These are phyloP conservation scores for Beauveria medogensis DNA, from an alignment of 2,329 filamentous ascomycete genomes.

Conservation along the genomic window DNA sequence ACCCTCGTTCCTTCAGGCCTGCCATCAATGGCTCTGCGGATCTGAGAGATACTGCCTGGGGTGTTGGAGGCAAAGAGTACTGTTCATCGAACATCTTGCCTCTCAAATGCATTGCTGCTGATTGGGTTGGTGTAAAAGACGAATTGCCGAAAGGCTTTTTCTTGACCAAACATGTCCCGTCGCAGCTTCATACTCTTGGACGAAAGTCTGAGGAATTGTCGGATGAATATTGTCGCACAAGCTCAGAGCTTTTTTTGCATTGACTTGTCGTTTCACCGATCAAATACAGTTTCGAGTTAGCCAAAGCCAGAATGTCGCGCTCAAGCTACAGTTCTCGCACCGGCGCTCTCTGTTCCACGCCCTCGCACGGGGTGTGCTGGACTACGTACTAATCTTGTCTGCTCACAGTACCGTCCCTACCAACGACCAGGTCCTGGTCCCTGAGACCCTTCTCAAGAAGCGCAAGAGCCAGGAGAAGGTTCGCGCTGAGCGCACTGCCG, in stretches of 20 bases:
- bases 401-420: conserved; percentile 74
- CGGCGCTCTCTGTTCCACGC: conserved; percentile 65
- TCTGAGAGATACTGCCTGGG: conserved; percentile 16
- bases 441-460: conserved; percentile 99
- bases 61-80: conserved; percentile 38
- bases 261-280: conserved; percentile 55
- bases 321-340: conserved; percentile 88
- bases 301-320: conserved; percentile 86
- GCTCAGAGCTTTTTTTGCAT: background rate
- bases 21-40: conserved; percentile 35
- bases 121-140: background rate
- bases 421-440: conserved; percentile 91
- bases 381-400: conserved; percentile 72
- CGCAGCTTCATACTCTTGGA: conserved; percentile 30
- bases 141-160: conserved; percentile 3
- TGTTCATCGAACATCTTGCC: conserved; percentile 60
- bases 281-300: conserved; percentile 76
- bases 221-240: conserved; percentile 47
- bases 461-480: conserved; percentile 99
- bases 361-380: conserved; percentile 46
- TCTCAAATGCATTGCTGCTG: conserved; percentile 66
- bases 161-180: conserved; percentile 18
- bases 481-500: conserved; percentile 76
- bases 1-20: conserved; percentile 48
- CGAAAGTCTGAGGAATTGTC: conserved; percentile 60